Base-by-base conservation (phyloP, 2,329 filamentous ascomycete species). In the Leptographium radiaticola region DNA sequence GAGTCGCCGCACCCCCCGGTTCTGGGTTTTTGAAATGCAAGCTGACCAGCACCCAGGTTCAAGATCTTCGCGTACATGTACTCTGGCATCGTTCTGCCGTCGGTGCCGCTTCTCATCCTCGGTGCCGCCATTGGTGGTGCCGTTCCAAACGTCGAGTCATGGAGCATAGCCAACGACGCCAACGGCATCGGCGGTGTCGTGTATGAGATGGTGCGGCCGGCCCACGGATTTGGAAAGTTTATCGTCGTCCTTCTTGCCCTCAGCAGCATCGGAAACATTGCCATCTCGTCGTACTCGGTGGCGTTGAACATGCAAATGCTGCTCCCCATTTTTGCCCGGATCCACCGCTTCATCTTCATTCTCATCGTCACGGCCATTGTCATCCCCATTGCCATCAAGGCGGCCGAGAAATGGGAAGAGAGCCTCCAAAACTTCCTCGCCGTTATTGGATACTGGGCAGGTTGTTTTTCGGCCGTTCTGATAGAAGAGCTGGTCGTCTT, bases 361-460 rank as follows among this genome's bases (percentile, higher is more conserved):
- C 61, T 84, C 47, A 64, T 81, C 54, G 74, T 78, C 44, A 77
- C 79, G 2, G 75, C 73, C 39, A 71, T 84, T 59, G 72, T 81
- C 59, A 81, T 84, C 55, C 77, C 77, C 2, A 71, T 80, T 42
- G 71, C 76, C 15, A 73, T 84, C 54, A 69, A 68, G 51, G 80
- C 79, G 0, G 75, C 79, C 2, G 67, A 68, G 49, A 67, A 73
- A 53, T 83, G 83, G 68, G 79, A 82, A 62, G 64, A 70, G 56
- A 79, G 74, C 58, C 68, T 83, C 31, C 70, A 75, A 60, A 79
- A 80, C 59, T 78, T 80, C 57, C 66, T 81, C 44, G 70, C 75
- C 0, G 65, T 81, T 9, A 80, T 80, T 53, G 76, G 73, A 4
- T 81, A 81, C 64, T 81, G 77, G 76, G 76, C 75, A 0, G 75